A percentile compares a stretch with the other conserved stretches of the same genome.
Conservation (phyloP, 106 monocot genomes). For the Dendrobium huoshanense region DNA sequence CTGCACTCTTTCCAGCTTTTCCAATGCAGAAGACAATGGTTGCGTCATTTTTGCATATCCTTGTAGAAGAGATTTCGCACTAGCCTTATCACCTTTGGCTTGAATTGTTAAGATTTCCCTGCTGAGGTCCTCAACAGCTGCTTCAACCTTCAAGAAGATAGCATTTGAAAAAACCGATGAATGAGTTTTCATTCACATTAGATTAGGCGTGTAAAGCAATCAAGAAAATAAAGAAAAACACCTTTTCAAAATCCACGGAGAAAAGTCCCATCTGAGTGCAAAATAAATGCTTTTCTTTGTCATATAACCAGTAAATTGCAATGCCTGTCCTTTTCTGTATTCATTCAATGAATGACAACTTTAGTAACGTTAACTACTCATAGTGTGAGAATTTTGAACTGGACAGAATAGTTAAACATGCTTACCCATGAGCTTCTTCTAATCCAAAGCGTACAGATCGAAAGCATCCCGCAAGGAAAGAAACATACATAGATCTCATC, state of each 20-base stretch:
- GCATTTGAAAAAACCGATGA: not conserved
- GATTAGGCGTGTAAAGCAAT: not conserved
- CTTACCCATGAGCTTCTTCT: constrained; percentile 92
- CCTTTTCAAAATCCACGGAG: constrained; percentile 86
- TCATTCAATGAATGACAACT: constrained; percentile 10
- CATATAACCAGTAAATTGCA: constrained; percentile 91
- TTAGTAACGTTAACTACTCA: constrained; percentile 4
- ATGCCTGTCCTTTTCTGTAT: constrained; percentile 85
- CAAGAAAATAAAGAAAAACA: constrained; percentile 13
- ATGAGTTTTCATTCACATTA: not conserved
- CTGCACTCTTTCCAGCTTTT: constrained; percentile 68
- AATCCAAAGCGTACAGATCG: constrained; percentile 93
- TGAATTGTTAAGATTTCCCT: constrained; percentile 88
- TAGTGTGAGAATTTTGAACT: constrained; percentile 5
- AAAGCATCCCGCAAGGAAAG: constrained; percentile 92
- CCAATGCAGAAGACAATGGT: constrained; percentile 48
- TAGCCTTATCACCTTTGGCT: constrained; percentile 83
- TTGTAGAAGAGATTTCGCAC: constrained; percentile 60
- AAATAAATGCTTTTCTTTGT: constrained; percentile 62
- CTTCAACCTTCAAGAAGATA: constrained; percentile 57
- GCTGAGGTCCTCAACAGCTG: constrained; percentile 73
- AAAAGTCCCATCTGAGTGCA: constrained; percentile 69
- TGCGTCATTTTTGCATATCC: constrained; percentile 61
- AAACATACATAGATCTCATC: constrained; percentile 92
- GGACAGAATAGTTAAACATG: not conserved